Base-by-base conservation (phyloP, 1,284 basidiomycete genomes). In the Ustilago tritici region DNA sequence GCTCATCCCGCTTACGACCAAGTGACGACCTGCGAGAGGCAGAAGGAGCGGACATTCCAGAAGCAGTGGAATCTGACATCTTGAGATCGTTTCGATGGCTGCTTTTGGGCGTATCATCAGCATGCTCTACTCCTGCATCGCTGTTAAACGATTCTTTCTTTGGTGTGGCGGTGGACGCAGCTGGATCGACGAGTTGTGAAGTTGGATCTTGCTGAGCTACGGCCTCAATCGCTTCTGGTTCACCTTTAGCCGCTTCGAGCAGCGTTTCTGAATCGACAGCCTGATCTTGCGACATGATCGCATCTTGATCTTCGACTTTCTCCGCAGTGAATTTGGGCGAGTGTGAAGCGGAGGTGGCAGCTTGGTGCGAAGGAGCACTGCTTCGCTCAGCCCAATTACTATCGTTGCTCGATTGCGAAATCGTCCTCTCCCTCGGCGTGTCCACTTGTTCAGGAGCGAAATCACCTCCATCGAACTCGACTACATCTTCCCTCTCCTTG, bases 381-480 rank as follows among this genome's bases (percentile, higher is more conserved):
- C 68, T 70, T 8, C 61, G 61, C 9, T 76, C 64, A 9, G 40
- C 73, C 68, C 68, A 76, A 38, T 61, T 70, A 61, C 73, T 76
- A 41, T 65, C 68, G 15, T 47, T 54, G 32, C 73, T 76, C 61
- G 65, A 64, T 19, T 68, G 68, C 34, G 74, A 71, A 12, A 71
- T 53, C 5, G 74, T 65, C 23, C 69, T 61, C 23, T 71, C 54
- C 6, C 69, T 52, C 4, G 58, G 40, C 28, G 32, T 38, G 6
- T 68, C 69, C 11, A 66, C 23, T 6, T 79, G 69, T 28, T 81
- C 77, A 5, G 74, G 61, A 6, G 75, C 46, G 31, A 77, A 77
- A 28, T 77, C 70, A 23, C 70, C 75, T 5, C 75, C 70, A 43
- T 68, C 75, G 19, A 77, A 77, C n/a, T 77, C 75, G 49, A 77